These are phyloP conservation scores for Eleusine coracana DNA, from an alignment of 176 grass and related monocot species.

Conservation along the genomic window DNA sequence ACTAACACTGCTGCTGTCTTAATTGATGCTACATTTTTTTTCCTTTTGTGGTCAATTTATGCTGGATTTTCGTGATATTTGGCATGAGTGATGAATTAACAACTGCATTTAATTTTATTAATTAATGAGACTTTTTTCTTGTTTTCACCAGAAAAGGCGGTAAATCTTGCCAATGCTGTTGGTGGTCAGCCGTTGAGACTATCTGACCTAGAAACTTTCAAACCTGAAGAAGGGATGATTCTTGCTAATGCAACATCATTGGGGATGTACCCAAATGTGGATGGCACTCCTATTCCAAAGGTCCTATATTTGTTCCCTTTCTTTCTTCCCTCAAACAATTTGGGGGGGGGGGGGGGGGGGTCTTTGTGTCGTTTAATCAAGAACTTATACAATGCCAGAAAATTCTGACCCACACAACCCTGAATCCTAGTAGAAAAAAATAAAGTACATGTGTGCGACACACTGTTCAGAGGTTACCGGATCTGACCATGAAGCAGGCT, in stretches of 20 bases:
- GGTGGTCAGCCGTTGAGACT: constrained; percentile 75
- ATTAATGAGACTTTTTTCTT: constrained; percentile 33
- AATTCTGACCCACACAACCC: too few species aligned
- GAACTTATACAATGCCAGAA: neutral
- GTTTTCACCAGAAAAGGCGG: constrained; percentile 71
- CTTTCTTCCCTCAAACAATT: neutral
- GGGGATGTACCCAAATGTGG: constrained; percentile 91
- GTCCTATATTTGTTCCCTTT: constrained; percentile 26
- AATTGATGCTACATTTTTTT: neutral
- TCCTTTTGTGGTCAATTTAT: constrained; percentile 10
- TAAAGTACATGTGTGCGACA: too few species aligned
- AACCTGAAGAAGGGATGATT: constrained; percentile 84
- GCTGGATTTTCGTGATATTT: constrained; percentile 6
- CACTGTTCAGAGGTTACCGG: too few species aligned
- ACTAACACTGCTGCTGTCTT: neutral
- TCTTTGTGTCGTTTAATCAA: too few species aligned
- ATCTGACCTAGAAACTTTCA: constrained; percentile 80
- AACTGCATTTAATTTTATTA: neutral
- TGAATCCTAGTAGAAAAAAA: too few species aligned
- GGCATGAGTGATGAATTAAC: constrained; percentile 7
- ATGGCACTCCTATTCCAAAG: constrained; percentile 87
- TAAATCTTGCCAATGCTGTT: constrained; percentile 72
- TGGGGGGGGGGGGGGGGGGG: too few species aligned
- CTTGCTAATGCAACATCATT: constrained; percentile 97
- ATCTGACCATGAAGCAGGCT: too few species aligned